phyloP scores from a whole-genome alignment of 2,329 filamentous ascomycete genomes.

The Capronia coronata region DNA sequence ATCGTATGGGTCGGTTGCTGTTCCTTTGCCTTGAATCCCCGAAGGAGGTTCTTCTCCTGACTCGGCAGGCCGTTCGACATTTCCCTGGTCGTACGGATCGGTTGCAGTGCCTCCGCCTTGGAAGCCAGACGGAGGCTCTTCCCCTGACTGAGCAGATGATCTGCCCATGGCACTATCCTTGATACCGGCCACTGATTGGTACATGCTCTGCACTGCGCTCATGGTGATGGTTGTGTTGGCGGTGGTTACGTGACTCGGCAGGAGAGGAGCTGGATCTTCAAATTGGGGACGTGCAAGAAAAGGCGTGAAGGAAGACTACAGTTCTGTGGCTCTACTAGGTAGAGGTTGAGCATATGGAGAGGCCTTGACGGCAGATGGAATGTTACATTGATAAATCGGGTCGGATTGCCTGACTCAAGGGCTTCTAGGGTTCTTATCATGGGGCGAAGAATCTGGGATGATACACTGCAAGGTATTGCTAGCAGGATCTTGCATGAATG shows the following conservation, averaged over 20 bases:
- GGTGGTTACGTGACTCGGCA: background rate
- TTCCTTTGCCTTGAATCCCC: background rate
- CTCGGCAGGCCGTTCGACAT: background rate
- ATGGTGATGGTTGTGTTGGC: background rate
- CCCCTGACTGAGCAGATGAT: constrained; percentile 7
- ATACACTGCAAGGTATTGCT: background rate
- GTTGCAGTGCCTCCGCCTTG: background rate
- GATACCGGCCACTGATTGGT: constrained; percentile 4
- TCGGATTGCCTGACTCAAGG: background rate
- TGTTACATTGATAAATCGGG: background rate
- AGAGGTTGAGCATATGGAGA: too few species aligned
- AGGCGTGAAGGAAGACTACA: background rate
- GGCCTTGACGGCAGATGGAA: too few species aligned
- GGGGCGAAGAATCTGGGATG: background rate
- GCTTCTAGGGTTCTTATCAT: background rate
- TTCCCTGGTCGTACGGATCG: background rate
- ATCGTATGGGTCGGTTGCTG: background rate
- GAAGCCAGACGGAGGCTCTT: background rate
- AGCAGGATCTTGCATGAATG: constrained; percentile 1
- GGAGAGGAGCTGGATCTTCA: background rate
- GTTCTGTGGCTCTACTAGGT: background rate
- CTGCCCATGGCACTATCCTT: constrained; percentile 12
- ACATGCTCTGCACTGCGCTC: constrained; percentile 1
- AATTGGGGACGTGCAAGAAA: background rate
- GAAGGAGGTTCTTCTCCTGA: constrained; percentile 7